phyloP scores from a whole-genome alignment of 23 red algal genomes.

The Gracilaria gracilis region DNA sequence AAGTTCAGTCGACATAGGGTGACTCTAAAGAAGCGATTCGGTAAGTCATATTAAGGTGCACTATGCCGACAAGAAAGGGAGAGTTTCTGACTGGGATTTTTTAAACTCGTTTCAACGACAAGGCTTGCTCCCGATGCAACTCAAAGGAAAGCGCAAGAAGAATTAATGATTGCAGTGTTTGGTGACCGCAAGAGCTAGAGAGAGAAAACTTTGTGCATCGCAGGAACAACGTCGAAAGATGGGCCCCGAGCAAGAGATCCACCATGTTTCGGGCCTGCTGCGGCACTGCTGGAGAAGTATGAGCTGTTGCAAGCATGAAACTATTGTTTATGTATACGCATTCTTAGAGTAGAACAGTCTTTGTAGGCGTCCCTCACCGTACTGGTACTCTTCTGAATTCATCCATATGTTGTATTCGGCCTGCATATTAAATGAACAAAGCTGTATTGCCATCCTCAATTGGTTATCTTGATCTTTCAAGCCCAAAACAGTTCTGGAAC shows the following conservation, averaged over 20 bases:
- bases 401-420: not conserved
- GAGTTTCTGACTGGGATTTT: not conserved
- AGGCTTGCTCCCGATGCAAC: constrained; percentile 29
- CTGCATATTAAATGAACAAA: too few species aligned
- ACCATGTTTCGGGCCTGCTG: too few species aligned
- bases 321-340: too few species aligned
- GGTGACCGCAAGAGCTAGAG: not conserved
- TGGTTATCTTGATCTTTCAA: too few species aligned
- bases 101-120: not conserved
- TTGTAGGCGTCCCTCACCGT: too few species aligned
- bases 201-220: too few species aligned
- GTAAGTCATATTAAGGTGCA: constrained; percentile 21
- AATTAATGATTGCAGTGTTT: not conserved
- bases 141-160: constrained; percentile 28
- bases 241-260: not conserved
- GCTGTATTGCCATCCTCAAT: too few species aligned
- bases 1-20: constrained; percentile 85
- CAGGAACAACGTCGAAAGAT: not conserved
- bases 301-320: too few species aligned
- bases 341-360: not conserved
- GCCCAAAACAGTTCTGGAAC: too few species aligned
- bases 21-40: constrained; percentile 86
- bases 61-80: not conserved
- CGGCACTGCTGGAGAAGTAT: too few species aligned
- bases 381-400: not conserved